Percentiles rank a stretch among this genome's conserved stretches.
phyloP scores from a whole-genome alignment of 495 filamentous ascomycete genomes.

The Penicillium odoratum region DNA sequence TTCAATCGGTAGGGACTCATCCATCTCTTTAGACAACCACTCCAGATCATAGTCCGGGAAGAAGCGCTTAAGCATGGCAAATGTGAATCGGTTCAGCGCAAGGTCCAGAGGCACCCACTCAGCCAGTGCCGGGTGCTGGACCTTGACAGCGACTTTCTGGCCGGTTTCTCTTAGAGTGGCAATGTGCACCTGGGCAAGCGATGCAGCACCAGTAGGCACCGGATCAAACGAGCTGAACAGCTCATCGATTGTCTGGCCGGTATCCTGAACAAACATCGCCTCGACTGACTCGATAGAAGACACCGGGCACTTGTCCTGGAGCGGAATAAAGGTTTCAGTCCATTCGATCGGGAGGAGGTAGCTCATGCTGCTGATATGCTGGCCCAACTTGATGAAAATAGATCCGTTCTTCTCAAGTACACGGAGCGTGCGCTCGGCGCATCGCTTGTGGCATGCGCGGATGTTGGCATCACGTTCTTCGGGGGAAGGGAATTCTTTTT shows the following conservation, averaged over 20 bases:
- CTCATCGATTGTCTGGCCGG: slow-evolving; percentile 73
- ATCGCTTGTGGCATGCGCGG: slow-evolving; percentile 86
- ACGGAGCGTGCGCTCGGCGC: slow-evolving; percentile 80
- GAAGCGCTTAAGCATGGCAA: slow-evolving; percentile 83
- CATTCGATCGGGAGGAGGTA: slow-evolving; percentile 93
- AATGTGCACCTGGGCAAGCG: slow-evolving; percentile 90
- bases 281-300: slow-evolving; percentile 88
- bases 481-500: slow-evolving; percentile 55
- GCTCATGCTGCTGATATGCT: slow-evolving; percentile 95
- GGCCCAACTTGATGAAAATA: slow-evolving; percentile 97
- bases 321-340: slow-evolving; percentile 93
- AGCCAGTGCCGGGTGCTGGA: slow-evolving; percentile 88
- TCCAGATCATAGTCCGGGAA: slow-evolving; percentile 98
- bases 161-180: slow-evolving; percentile 84
- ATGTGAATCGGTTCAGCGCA: slow-evolving; percentile 82
- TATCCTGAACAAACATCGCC: slow-evolving; percentile 82
- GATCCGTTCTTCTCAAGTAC: slow-evolving; percentile 94
- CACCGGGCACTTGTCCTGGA: slow-evolving; percentile 94
- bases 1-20: slow-evolving; percentile 84
- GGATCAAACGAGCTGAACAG: slow-evolving; percentile 81
- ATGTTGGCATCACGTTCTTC: slow-evolving; percentile 66
- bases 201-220: slow-evolving; percentile 85
- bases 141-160: slow-evolving; percentile 93
- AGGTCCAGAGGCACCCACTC: slow-evolving; percentile 93
- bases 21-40: slow-evolving; percentile 94